A percentile compares a stretch with the other conserved stretches of the same genome.
Conservation (phyloP, 139 green algal genomes). For the Penium margaritaceum region DNA sequence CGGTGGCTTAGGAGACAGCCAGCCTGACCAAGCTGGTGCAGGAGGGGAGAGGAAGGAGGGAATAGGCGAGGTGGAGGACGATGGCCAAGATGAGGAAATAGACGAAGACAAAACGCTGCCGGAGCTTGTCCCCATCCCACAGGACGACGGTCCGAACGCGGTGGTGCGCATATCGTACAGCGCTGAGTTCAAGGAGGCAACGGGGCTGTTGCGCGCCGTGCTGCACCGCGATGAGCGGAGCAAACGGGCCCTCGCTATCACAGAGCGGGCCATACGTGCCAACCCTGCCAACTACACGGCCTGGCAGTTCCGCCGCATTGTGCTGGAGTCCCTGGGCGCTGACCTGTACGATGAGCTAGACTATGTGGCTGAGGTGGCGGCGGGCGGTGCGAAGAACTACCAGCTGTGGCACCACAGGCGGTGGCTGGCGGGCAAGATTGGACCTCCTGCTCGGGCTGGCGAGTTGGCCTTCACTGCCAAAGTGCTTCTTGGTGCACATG, state of each 20-base stretch:
- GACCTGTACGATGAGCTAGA: background rate
- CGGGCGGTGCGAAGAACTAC: constrained; percentile 42
- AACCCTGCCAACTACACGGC: constrained; percentile 43
- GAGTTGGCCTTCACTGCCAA: too few species aligned
- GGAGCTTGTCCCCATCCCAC: too few species aligned
- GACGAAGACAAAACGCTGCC: too few species aligned
- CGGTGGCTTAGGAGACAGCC: too few species aligned
- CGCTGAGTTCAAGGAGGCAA: constrained; percentile 24
- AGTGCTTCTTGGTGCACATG: too few species aligned
- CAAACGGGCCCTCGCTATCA: constrained; percentile 26
- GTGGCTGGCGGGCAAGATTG: too few species aligned
- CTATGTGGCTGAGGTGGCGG: background rate
- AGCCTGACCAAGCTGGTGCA: too few species aligned
- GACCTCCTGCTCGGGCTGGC: too few species aligned
- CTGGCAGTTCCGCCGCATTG: background rate
- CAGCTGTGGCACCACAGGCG: constrained; percentile 45
- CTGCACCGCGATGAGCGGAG: constrained; percentile 20
- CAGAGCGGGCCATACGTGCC: constrained; percentile 23
- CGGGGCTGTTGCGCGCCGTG: constrained; percentile 33
- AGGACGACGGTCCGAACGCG: constrained; percentile 40
- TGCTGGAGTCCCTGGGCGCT: too few species aligned
- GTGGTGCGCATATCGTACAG: constrained; percentile 45
- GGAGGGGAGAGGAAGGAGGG: too few species aligned
- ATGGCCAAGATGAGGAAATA: too few species aligned
- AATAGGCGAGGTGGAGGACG: too few species aligned